Evolutionary conservation across 1,284 basidiomycete species (phyloP), one percentile per base, ranked within the genome.

Genomic region (Moesziomyces sp.): DNA sequence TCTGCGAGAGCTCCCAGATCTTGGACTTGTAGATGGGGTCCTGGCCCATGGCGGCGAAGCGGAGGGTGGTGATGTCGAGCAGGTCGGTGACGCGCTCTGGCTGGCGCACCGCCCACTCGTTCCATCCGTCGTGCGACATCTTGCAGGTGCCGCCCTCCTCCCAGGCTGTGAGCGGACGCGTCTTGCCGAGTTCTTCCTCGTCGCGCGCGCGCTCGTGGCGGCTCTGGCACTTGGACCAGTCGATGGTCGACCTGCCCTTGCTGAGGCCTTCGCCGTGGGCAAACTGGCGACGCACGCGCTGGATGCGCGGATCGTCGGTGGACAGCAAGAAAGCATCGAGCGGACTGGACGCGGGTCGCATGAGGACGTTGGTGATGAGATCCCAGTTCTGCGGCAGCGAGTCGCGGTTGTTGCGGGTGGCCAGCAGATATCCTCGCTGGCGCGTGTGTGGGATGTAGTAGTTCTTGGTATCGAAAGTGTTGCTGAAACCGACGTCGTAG

Each of bases 51-150:
- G 89, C 89, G 0, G 93, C 92, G 63, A 91, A 90, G 33, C 94
- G 91, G 42, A 97, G 87, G 14, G 91, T 87, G 80, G 88, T 92
- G 77, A 97, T 96, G 80, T 97, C 94, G 89, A 96, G 91, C 63
- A 97, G 85, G 84, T 97, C 94, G 89, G 93, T 92, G 3, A 97
- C 94, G 40, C 94, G 89, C 82, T 97, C 94, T 19, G 97, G 95
- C 83, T 97, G 94, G 8, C 89, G 89, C 19, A 90, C 86, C 23
- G 91, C 92, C 94, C 94, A 97, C 81, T 97, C 94, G 72, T 91
- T 90, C 95, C 95, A 97, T 19, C 91, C 91, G 79, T 93, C 94
- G 80, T 97, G 94, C 1, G 91, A 91, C 63, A 95, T 86, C 78
- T 92, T 93, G 83, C 93, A 94, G 55, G 89, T 90, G 11, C 93